Evolutionary conservation across 2,329 filamentous ascomycete species (phyloP).

Genomic region (Scytalidium sp.): DNA sequence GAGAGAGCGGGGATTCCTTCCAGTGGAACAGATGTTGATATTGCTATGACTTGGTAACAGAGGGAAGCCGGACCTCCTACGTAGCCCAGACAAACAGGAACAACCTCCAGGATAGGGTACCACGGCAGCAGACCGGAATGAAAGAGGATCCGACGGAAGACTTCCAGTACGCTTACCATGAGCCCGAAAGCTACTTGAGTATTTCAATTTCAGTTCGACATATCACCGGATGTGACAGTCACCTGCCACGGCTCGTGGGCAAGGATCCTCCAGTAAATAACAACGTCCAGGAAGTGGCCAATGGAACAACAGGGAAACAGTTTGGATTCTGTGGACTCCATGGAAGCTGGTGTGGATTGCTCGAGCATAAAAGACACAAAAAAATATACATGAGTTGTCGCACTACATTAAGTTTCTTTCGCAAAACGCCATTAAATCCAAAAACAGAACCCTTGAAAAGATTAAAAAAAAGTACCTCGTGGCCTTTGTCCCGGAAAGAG

Average conservation of each 20-base stretch:
- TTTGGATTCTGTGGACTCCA: conserved; percentile 6
- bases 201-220: neutral
- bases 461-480: conserved; percentile 28
- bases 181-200: neutral
- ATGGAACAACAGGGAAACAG: conserved; percentile 5
- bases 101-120: no score
- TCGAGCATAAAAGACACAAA: conserved; percentile 8
- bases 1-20: neutral
- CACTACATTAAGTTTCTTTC: conserved; percentile 19
- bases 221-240: neutral
- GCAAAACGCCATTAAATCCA: conserved; percentile 17
- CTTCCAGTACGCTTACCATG: neutral
- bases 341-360: conserved; percentile 7
- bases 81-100: neutral
- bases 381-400: conserved; percentile 23
- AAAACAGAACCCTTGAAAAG: conserved; percentile 6
- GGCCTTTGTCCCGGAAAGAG: conserved; percentile 25
- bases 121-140: neutral
- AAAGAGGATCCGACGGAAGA: neutral
- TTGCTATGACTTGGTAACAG: neutral
- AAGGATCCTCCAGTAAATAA: neutral
- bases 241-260: neutral
- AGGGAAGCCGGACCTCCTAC: neutral
- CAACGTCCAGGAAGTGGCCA: neutral
- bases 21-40: neutral